These are phyloP conservation scores for Orbilia brochopaga DNA, from an alignment of 2,329 filamentous ascomycete genomes.

Conservation along the genomic window DNA sequence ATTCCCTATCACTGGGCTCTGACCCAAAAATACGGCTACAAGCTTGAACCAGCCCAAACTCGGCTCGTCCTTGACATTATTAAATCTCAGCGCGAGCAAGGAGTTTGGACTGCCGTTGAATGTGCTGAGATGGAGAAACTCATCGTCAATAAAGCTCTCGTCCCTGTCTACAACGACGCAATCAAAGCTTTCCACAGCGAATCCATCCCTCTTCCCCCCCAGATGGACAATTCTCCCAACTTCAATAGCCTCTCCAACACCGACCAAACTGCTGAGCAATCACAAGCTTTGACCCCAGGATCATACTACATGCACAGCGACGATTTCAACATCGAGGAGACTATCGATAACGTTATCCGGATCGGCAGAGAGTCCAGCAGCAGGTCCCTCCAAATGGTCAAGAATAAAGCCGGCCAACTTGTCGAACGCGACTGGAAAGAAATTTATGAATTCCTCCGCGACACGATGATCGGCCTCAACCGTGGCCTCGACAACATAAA, in stretches of 20 bases:
- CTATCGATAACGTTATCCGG: no score
- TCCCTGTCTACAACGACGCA: background rate
- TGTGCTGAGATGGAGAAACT: background rate
- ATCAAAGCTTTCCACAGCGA: background rate
- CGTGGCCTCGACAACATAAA: no score
- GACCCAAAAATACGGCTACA: background rate
- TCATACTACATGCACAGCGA: no score
- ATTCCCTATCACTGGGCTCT: background rate
- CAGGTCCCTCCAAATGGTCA: background rate
- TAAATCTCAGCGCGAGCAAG: background rate
- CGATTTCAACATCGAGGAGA: no score
- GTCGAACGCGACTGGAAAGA: background rate
- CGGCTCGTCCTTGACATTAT: background rate
- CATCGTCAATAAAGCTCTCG: background rate
- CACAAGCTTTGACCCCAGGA: no score
- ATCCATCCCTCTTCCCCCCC: background rate
- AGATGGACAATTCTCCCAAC: background rate
- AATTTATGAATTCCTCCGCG: constrained; percentile 4
- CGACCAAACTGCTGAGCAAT: no score
- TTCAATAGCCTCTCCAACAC: background rate
- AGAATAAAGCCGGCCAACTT: background rate
- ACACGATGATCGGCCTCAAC: background rate
- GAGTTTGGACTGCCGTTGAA: background rate
- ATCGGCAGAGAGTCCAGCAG: no score
- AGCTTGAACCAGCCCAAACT: background rate